Conservation (phyloP, 106 monocot species). For the Narthecium ossifragum region DNA sequence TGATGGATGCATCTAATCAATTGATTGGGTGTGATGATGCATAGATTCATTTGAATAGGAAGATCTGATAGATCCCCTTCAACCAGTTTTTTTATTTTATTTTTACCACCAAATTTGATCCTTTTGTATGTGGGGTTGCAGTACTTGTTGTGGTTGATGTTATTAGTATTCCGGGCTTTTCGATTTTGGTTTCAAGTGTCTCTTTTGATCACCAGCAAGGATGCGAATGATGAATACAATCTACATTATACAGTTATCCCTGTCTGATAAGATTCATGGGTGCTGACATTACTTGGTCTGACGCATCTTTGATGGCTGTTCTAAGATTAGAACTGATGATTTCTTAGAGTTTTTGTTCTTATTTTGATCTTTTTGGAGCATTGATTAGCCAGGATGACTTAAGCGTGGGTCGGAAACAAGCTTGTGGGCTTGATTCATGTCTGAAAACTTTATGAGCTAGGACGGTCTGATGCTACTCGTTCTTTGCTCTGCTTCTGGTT, state of each 20-base stretch:
- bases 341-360: background rate
- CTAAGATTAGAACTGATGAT: background rate
- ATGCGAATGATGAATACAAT: constrained; percentile 21
- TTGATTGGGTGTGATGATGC: constrained; percentile 1
- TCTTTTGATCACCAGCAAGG: too few relatives aligned
- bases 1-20: background rate
- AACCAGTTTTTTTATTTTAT: background rate
- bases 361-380: background rate
- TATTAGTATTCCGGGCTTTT: too few relatives aligned
- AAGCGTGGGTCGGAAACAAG: background rate
- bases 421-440: background rate
- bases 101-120: background rate
- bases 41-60: constrained; percentile 18
- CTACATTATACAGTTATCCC: constrained; percentile 19
- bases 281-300: constrained; percentile 19
- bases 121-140: too few relatives aligned
- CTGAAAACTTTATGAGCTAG: too few relatives aligned
- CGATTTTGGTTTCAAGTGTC: background rate
- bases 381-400: constrained; percentile 19
- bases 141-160: too few relatives aligned
- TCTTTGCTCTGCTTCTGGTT: too few relatives aligned
- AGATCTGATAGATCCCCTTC: constrained; percentile 20
- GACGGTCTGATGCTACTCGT: too few relatives aligned
- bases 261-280: constrained; percentile 11
- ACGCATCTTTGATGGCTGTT: constrained; percentile 3